Conservation (phyloP, 306 rosid genomes). For the Cucumis sativus region DNA sequence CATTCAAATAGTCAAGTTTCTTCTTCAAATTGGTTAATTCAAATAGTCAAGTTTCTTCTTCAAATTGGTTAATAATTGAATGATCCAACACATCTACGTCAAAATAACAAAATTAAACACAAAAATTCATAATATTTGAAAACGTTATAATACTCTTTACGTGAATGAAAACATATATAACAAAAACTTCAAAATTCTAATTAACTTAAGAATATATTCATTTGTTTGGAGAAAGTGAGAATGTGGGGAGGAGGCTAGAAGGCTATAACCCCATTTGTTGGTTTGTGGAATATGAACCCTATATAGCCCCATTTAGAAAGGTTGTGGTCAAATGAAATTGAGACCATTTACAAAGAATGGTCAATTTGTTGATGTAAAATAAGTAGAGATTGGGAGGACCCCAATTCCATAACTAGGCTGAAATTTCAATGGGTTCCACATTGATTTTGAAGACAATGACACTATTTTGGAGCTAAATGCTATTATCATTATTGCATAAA, state of each 20-base stretch:
- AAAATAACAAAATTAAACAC: too few relatives aligned
- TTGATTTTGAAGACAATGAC: constrained; percentile 25
- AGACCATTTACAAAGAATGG: constrained; percentile 17
- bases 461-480: neutral
- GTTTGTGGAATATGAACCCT: constrained; percentile 12
- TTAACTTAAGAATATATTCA: too few relatives aligned
- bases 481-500: neutral
- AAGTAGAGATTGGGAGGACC: constrained; percentile 25
- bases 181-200: too few relatives aligned
- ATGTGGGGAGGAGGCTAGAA: neutral
- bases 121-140: too few relatives aligned
- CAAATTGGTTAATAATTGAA: too few relatives aligned
- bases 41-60: too few relatives aligned
- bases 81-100: too few relatives aligned
- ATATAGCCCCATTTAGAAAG: constrained; percentile 8
- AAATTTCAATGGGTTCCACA: constrained; percentile 30
- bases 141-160: too few relatives aligned
- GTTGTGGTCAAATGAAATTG: constrained; percentile 19
- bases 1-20: too few relatives aligned
- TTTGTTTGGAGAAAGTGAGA: neutral
- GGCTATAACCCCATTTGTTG: neutral
- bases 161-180: too few relatives aligned
- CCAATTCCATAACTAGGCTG: constrained; percentile 25
- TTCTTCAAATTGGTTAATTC: too few relatives aligned
- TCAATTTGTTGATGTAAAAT: constrained; percentile 4